Percentiles rank a stretch among this genome's conserved stretches.
phyloP scores from a whole-genome alignment of 2,329 filamentous ascomycete genomes.

The Fusarium incarnatum region DNA sequence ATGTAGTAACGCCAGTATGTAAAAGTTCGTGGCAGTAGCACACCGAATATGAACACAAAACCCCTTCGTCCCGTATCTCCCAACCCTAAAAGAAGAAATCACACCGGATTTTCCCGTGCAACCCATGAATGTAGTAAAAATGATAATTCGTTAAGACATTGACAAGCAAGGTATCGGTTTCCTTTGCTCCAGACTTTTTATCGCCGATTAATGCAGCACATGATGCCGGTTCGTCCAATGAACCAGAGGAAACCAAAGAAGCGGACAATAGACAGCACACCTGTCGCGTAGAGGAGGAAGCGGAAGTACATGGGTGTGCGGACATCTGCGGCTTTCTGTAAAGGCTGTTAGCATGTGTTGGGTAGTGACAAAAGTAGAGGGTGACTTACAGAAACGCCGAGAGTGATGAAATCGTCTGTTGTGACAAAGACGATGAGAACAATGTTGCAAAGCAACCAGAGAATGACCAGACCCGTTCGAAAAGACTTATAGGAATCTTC shows the following conservation, averaged over 20 bases:
- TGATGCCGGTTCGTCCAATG: slow-evolving; percentile 42
- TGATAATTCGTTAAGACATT: slow-evolving; percentile 20
- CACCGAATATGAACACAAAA: slow-evolving; percentile 9
- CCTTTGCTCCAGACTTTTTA: slow-evolving; percentile 12
- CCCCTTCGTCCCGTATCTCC: background rate
- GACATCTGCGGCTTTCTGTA: slow-evolving; percentile 30
- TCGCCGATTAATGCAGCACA: slow-evolving; percentile 43
- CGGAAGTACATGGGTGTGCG: slow-evolving; percentile 43
- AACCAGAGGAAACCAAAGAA: slow-evolving; percentile 44
- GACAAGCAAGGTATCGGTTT: background rate
- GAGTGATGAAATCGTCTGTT: slow-evolving; percentile 40
- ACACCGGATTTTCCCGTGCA: background rate
- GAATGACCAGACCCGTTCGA: slow-evolving; percentile 42
- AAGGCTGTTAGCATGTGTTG: slow-evolving; percentile 11
- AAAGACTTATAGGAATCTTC: slow-evolving; percentile 45
- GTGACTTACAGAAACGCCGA: slow-evolving; percentile 39
- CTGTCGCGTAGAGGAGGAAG: slow-evolving; percentile 41
- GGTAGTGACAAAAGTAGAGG: background rate
- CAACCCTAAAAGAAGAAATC: background rate
- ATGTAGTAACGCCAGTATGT: slow-evolving; percentile 14
- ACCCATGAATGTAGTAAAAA: slow-evolving; percentile 14
- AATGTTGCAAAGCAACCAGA: slow-evolving; percentile 44
- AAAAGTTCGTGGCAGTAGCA: slow-evolving; percentile 2
- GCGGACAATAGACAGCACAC: slow-evolving; percentile 41
- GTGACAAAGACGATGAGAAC: slow-evolving; percentile 42